Base-by-base conservation (phyloP, 345 rosid species). In the Salix brachista region DNA sequence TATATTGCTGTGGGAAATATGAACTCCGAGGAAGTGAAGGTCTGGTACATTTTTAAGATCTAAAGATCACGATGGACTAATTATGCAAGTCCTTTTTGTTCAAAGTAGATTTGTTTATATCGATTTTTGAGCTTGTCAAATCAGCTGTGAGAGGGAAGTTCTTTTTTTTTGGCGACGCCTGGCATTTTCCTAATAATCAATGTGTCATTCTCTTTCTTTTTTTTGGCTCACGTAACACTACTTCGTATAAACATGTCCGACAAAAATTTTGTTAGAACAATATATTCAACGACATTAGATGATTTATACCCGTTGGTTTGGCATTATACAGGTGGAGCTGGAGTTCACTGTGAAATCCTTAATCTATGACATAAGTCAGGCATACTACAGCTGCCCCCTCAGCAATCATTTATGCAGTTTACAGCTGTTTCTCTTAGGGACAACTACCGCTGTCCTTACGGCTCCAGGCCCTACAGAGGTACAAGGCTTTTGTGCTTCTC, bases 21-120 rank as follows among this genome's bases (percentile, higher is more conserved):
- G 56, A 89, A 90, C 81, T 76, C 85, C 12, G 84, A 87, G 69
- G 85, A 86, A 44, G 89, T 84, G 54, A 79, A 86, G 92, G 94
- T 90, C 17, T 46, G 50, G 17, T 46, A 14, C 50, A 3, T 48
- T 48, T 82, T 80, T 32, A 77, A 5, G 54, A 48, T 48, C 54
- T 48, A 14, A 48, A 17, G 54, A 48, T 48, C 54, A 48, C 17
- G 54, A 48, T 48, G 54, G 54, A 48, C 8, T 48, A 17, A 48
- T 48, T 48, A 14, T 48, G 21, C 6, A 48, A 48, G 21, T 48
- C 54, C 54, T 48, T 48, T 48, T 48, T 48, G 54, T 48, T 48
- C 54, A 48, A 48, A 48, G 54, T 48, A 48, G 21, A 48, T 48
- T 48, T 48, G 54, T 5, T 1, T 48, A 17, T 16, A 48, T 48